phyloP scores from a whole-genome alignment of 257 asterid species.

The Petunia secreta region DNA sequence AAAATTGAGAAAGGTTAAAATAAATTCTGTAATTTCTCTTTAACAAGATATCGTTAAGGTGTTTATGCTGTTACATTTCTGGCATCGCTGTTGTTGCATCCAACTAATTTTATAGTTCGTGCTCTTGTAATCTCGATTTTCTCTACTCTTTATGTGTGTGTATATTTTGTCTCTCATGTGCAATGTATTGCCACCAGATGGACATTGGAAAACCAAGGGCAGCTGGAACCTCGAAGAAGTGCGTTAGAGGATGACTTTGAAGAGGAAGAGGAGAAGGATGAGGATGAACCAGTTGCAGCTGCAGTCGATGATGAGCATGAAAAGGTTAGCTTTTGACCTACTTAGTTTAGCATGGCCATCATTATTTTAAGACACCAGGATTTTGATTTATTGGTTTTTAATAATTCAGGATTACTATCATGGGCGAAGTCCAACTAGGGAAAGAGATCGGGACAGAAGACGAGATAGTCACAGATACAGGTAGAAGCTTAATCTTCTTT shows the following conservation, averaged over 20 bases:
- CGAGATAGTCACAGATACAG: constrained; percentile 85
- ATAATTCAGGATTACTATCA: constrained; percentile 68
- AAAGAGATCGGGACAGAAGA: constrained; percentile 85
- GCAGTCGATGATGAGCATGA: constrained; percentile 63
- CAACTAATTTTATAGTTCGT: background rate
- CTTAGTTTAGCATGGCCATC: constrained; percentile 7
- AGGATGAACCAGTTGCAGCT: constrained; percentile 69
- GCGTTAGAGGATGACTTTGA: constrained; percentile 99
- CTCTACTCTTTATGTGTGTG: background rate
- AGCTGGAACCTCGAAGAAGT: constrained; percentile 89
- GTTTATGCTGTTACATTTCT: background rate
- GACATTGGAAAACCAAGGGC: constrained; percentile 74
- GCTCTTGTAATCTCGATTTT: background rate
- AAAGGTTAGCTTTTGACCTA: constrained; percentile 51
- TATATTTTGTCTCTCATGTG: background rate
- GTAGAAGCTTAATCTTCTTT: constrained; percentile 36
- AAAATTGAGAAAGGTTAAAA: too few relatives aligned
- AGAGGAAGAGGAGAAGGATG: constrained; percentile 97
- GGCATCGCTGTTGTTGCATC: background rate
- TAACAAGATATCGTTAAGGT: background rate
- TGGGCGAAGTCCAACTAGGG: constrained; percentile 78
- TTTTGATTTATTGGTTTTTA: constrained; percentile 24
- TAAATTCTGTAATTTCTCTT: too few relatives aligned
- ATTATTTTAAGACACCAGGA: background rate
- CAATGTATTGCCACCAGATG: constrained; percentile 49